phyloP scores from a whole-genome alignment of 2,329 filamentous ascomycete genomes.

The Diplodia seriata region DNA sequence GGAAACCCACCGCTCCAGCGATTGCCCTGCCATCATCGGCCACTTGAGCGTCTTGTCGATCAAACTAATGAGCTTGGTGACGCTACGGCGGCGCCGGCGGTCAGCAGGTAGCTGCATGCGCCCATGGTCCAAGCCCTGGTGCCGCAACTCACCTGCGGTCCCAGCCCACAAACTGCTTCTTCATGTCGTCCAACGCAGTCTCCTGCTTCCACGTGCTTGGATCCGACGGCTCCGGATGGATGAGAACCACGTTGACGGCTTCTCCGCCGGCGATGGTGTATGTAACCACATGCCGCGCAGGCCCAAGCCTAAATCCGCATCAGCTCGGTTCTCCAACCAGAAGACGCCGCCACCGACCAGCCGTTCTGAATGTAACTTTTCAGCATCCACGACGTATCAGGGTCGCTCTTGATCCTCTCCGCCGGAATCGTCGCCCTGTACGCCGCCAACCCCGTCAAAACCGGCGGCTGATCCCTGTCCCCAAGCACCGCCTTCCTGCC shows the following conservation, averaged over 20 bases:
- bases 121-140: conserved; percentile 36
- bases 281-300: conserved; percentile 55
- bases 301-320: conserved; percentile 41
- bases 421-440: conserved; percentile 63
- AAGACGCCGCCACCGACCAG: conserved; percentile 34
- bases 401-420: conserved; percentile 51
- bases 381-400: conserved; percentile 38
- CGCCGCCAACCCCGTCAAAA: conserved; percentile 66
- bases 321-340: neutral
- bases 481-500: conserved; percentile 35
- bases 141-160: conserved; percentile 59
- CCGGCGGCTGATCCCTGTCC: conserved; percentile 46
- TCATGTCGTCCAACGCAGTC: conserved; percentile 67
- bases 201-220: conserved; percentile 57
- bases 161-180: conserved; percentile 64
- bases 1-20: conserved; percentile 36
- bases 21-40: conserved; percentile 36
- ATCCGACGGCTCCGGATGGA: conserved; percentile 67
- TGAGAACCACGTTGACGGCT: conserved; percentile 69
- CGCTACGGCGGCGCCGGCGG: neutral
- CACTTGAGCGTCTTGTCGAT: conserved; percentile 38
- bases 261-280: conserved; percentile 58
- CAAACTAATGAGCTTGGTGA: conserved; percentile 42
- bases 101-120: conserved; percentile 32
- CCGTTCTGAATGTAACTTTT: conserved; percentile 37